A percentile compares a stretch with the other conserved stretches of the same genome.
Evolutionary conservation across 2,329 filamentous ascomycete genomes (phyloP).

Genomic region (Nemania serpens): DNA sequence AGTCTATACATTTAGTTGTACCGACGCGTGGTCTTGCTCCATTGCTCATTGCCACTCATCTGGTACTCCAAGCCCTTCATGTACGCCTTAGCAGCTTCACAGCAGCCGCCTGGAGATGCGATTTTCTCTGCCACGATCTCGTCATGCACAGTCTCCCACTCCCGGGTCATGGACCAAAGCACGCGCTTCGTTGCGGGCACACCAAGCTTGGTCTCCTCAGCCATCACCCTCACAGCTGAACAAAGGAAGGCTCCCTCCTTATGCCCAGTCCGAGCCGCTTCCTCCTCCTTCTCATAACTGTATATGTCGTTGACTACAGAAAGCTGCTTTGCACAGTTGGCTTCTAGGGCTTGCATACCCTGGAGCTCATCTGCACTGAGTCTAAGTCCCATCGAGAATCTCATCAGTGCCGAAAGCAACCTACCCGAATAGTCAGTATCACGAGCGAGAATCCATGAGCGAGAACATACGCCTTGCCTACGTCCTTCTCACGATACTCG

Average conservation of each 20-base stretch:
- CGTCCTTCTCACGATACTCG: conserved; percentile 44
- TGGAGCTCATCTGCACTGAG: conserved; percentile 35
- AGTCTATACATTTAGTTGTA: too few relatives aligned
- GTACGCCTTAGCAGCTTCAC: conserved; percentile 31
- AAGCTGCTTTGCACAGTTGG: conserved; percentile 43
- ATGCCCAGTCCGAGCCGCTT: conserved; percentile 20
- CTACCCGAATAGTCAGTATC: too few relatives aligned
- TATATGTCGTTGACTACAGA: conserved; percentile 47
- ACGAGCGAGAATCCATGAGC: too few relatives aligned
- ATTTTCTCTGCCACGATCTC: conserved; percentile 27
- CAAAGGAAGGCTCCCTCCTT: conserved; percentile 41
- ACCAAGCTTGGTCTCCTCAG: conserved; percentile 33
- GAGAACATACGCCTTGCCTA: conserved; percentile 45
- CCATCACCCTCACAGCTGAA: conserved; percentile 39
- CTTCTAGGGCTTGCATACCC: conserved; percentile 31
- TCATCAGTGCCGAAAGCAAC: conserved; percentile 42
- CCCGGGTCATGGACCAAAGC: conserved; percentile 15
- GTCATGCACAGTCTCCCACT: conserved; percentile 10
- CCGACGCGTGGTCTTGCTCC: conserved; percentile 38
- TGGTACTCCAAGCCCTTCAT: conserved; percentile 42
- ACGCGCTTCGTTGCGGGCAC: conserved; percentile 24
- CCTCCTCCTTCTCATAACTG: conserved; percentile 45
- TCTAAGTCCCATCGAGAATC: conserved; percentile 41
- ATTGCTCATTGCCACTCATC: conserved; percentile 35
- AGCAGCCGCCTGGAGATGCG: conserved; percentile 5